A percentile compares a stretch with the other conserved stretches of the same genome.
Conservation (phyloP, 306 rosid genomes). For the Geum urbanum region DNA sequence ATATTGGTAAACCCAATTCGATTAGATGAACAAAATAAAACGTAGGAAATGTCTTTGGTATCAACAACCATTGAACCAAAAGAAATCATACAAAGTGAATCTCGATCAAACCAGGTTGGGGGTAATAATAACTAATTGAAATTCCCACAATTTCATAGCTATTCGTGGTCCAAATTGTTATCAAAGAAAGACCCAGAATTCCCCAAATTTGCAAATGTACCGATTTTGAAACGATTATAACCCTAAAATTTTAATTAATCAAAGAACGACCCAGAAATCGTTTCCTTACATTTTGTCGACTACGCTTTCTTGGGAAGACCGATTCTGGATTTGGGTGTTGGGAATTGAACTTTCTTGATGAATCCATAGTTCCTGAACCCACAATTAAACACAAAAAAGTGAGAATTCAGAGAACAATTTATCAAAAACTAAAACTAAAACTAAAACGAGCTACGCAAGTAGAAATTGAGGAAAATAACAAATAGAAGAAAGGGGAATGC, state of each 20-base stretch:
- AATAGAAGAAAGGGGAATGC: too few relatives aligned
- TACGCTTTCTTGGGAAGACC: constrained; percentile 16
- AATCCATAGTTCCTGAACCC: constrained; percentile 32
- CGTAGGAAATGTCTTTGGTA: neutral
- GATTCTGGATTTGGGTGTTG: constrained; percentile 33
- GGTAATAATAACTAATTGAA: too few relatives aligned
- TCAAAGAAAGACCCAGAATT: neutral
- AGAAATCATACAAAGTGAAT: neutral
- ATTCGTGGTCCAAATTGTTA: neutral
- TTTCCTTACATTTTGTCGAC: constrained; percentile 34
- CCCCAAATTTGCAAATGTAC: too few relatives aligned
- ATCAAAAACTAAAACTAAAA: neutral
- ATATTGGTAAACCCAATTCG: neutral
- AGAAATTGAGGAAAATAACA: too few relatives aligned
- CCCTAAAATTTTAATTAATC: neutral
- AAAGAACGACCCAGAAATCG: constrained; percentile 2
- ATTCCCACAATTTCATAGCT: too few relatives aligned
- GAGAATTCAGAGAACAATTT: neutral
- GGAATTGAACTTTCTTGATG: constrained; percentile 14
- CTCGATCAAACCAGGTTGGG: neutral
- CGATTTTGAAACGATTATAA: too few relatives aligned
- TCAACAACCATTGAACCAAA: too few relatives aligned
- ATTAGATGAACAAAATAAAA: neutral
- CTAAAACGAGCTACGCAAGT: neutral
- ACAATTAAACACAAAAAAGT: constrained; percentile 1